Percentiles rank a stretch among this genome's conserved stretches.
These are phyloP conservation scores for Aspergillus nanangensis DNA, from an alignment of 495 filamentous ascomycete genomes.

Conservation along the genomic window DNA sequence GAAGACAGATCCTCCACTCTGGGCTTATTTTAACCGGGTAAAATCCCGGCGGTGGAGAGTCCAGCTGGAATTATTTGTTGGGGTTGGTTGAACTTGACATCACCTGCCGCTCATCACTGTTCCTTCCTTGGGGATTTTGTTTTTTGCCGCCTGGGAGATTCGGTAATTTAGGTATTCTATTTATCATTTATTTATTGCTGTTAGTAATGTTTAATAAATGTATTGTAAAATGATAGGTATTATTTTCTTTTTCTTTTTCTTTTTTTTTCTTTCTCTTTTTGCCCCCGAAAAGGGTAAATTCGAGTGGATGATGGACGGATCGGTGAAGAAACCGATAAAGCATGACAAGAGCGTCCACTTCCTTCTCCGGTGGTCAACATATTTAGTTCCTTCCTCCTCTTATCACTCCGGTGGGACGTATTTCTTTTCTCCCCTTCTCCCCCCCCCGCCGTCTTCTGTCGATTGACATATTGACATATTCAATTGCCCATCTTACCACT, in stretches of 20 bases:
- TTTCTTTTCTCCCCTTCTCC: too few relatives aligned
- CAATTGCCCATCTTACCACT: too few relatives aligned
- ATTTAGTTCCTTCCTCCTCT: too few relatives aligned
- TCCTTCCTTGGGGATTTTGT: background rate
- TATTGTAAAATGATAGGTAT: too few relatives aligned
- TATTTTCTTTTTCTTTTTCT: background rate
- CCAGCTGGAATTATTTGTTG: background rate
- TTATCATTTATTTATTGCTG: too few relatives aligned
- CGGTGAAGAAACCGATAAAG: background rate
- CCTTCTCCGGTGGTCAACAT: too few relatives aligned
- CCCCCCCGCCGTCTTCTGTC: too few relatives aligned
- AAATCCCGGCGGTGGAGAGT: slow-evolving; percentile 16
- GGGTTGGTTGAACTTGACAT: background rate
- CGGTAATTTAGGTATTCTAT: background rate
- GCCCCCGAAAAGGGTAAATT: background rate
- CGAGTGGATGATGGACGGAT: background rate
- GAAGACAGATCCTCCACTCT: background rate
- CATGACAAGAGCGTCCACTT: too few relatives aligned
- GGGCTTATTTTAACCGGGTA: slow-evolving; percentile 17
- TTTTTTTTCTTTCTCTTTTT: too few relatives aligned
- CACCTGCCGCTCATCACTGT: background rate
- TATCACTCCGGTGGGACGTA: too few relatives aligned
- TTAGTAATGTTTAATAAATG: too few relatives aligned
- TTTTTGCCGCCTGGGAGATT: background rate
- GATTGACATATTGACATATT: too few relatives aligned